Evolutionary conservation across 2,329 filamentous ascomycete genomes (phyloP), one percentile per base, ranked within the genome.

Genomic region (Hymenoscyphus linearis): DNA sequence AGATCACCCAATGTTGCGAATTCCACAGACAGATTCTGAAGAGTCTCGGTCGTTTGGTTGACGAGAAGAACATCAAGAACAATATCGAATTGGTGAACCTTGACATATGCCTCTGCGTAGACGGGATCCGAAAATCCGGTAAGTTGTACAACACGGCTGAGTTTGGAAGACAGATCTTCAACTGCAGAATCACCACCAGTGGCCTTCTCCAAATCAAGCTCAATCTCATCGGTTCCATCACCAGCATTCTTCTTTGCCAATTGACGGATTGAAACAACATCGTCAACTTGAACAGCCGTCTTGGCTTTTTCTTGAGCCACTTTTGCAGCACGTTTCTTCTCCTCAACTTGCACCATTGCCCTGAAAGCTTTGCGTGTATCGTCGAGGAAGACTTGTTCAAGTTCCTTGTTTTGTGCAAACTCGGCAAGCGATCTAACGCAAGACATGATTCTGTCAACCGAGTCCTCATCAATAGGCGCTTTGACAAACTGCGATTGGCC

Each of bases 401-500:
- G 83, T 69, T 96, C 90, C 76, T 95, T 96, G 77, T 90, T 91
- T 73, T 96, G 80, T 14, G 87, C 85, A 72, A 96, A 97, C 72
- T 98, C 93, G 4, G 93, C 90, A 31, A 99, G 81, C 7, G 92
- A 95, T 64, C 93, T 88, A 35, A 99, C 91, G 73, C 93, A 98
- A 44, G 91, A 92, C 95, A 99, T 98, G 74, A 99, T 93, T 70
- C 95, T 88, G 75, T 99, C 95, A n/a, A 98, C 85, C 0, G 95
- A 97, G 74, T 99, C 95, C 74, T 99, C 95, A 65, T 99, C 95
- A 66, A 99, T 98, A 2, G 92, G 90, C 1, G 91, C 89, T 79
- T 98, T 98, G 72, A 96, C 95, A 69, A 99, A 99, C 66, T 96
- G 91, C n/a, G 93, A 98, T 77, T 99, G 95, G 47, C 95, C 95